phyloP scores from a whole-genome alignment of 2,329 filamentous ascomycete genomes.

The Cercospora citrullina region DNA sequence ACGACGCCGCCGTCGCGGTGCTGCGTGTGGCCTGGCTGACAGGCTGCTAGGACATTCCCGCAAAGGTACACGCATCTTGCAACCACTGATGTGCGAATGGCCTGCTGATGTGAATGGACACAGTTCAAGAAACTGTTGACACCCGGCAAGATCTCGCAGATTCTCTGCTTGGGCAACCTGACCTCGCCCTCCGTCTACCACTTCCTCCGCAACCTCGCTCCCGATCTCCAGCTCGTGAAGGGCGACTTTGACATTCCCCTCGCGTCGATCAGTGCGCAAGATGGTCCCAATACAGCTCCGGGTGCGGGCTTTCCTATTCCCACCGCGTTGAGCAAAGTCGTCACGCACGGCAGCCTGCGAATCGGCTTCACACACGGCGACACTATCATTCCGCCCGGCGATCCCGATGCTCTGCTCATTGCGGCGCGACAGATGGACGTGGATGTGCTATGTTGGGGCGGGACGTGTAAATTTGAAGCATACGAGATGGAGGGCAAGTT shows the following conservation, averaged over 20 bases:
- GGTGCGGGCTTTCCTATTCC: slow-evolving; percentile 37
- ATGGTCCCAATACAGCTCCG: slow-evolving; percentile 15
- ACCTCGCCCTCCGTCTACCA: slow-evolving; percentile 59
- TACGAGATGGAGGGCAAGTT: slow-evolving; percentile 73
- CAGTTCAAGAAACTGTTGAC: slow-evolving; percentile 59
- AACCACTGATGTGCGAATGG: slow-evolving; percentile 3
- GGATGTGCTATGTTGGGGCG: slow-evolving; percentile 68
- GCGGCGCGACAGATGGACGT: slow-evolving; percentile 71
- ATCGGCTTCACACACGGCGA: slow-evolving; percentile 72
- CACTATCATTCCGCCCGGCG: slow-evolving; percentile 68
- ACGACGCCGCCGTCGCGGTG: neutral
- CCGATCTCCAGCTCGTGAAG: slow-evolving; percentile 68
- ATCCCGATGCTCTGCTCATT: slow-evolving; percentile 66
- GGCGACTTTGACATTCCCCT: slow-evolving; percentile 69
- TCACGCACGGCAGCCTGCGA: slow-evolving; percentile 66
- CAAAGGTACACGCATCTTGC: slow-evolving; percentile 63
- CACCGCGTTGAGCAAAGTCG: slow-evolving; percentile 64
- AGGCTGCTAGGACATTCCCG: slow-evolving; percentile 67
- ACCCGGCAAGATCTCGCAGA: slow-evolving; percentile 60
- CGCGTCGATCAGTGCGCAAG: slow-evolving; percentile 49
- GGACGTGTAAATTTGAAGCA: slow-evolving; percentile 68
- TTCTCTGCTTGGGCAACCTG: slow-evolving; percentile 60
- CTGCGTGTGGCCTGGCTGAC: slow-evolving; percentile 26
- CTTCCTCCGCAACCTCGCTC: slow-evolving; percentile 57
- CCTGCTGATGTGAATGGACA: slow-evolving; percentile 8